A percentile compares a stretch with the other conserved stretches of the same genome.
These are phyloP conservation scores for Globomyces pollinis-pini DNA, from an alignment of 192 early-diverging fungal genomes.

Conservation along the genomic window DNA sequence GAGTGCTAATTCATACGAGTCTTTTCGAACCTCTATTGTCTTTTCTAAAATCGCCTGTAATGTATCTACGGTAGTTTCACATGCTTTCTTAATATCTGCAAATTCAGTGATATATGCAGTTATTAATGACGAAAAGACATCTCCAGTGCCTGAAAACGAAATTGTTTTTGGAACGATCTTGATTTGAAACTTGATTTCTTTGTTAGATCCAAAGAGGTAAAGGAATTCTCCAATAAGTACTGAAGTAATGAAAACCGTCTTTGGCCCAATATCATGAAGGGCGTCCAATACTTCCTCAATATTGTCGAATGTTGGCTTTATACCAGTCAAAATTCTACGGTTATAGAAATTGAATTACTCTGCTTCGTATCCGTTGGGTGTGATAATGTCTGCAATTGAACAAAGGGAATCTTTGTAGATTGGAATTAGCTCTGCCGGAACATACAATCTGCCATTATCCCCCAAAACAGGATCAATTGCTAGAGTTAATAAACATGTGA, in stretches of 20 bases:
- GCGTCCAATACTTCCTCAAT: conserved; percentile 48
- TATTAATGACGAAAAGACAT: conserved; percentile 72
- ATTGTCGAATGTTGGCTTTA: conserved; percentile 38
- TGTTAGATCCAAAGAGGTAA: conserved; percentile 34
- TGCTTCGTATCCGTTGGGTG: conserved; percentile 89
- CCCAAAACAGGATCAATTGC: conserved; percentile 86
- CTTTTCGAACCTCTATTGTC: conserved; percentile 43
- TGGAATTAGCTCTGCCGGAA: conserved; percentile 65
- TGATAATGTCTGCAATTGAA: conserved; percentile 65
- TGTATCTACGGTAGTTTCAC: conserved; percentile 58
- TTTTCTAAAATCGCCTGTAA: conserved; percentile 63
- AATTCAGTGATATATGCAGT: conserved; percentile 54
- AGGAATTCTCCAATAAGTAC: conserved; percentile 18
- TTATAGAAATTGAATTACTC: conserved; percentile 46
- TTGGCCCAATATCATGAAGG: conserved; percentile 60
- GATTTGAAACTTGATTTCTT: conserved; percentile 49
- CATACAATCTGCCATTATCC: conserved; percentile 78
- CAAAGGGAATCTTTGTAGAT: conserved; percentile 68
- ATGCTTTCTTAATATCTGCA: conserved; percentile 39
- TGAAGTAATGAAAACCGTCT: conserved; percentile 75
- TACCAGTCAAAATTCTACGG: conserved; percentile 27
- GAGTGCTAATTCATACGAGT: conserved; percentile 5
- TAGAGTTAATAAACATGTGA: conserved; percentile 22
- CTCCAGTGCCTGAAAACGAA: conserved; percentile 89
- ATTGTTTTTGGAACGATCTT: conserved; percentile 65